Evolutionary conservation across 805 yeast species (phyloP), one percentile per base, ranked within the genome.

Genomic region (Wickerhamomyces xylosicus): DNA sequence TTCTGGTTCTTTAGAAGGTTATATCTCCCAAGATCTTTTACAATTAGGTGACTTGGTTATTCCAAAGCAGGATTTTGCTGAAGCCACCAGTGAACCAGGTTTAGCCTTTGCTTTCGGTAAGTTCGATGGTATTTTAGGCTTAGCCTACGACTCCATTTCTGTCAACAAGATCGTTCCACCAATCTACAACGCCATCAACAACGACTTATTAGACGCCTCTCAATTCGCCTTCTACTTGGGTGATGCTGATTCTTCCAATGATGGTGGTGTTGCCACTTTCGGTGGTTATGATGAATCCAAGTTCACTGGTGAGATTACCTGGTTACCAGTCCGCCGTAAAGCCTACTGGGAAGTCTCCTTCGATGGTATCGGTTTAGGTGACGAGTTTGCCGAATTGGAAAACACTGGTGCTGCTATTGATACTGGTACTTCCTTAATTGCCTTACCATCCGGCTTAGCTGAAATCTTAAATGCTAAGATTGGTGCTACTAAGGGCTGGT

Each of bases 261-360:
- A 71, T 38, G 96, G 95, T 37, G 97, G 98, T 54, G 75, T 81
- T 50, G 95, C 92, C 49, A 85, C 96, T 25, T 85, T 92, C 58
- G 98, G 98, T 61, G 98, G 98, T 51, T 69, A 80, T 49, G 97
- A 90, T 58, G 72, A 78, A 51, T 59, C 79, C 45, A 74, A 78
- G 59, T 86, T 67, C 63, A 64, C 68, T 37, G 98, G 98, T 49
- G 77, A 90, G 50, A 73, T 92, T 55, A 84, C 90, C 38, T 87
- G 95, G 87, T 74, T 92, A 64, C 98, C 98, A 43, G 94, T 92
- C 46, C 86, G 98, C 72, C 85, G 98, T 74, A 87, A 89, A 79
- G 98, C 97, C 27, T 92, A 92, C 76, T 92, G 98, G 98, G 98
- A 92, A 72, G 98, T 92, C 44, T 76, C 81, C 52, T 82, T 92